Evolutionary conservation across 257 asterid genomes (phyloP).

Genomic region (Linderniella brevidens): DNA sequence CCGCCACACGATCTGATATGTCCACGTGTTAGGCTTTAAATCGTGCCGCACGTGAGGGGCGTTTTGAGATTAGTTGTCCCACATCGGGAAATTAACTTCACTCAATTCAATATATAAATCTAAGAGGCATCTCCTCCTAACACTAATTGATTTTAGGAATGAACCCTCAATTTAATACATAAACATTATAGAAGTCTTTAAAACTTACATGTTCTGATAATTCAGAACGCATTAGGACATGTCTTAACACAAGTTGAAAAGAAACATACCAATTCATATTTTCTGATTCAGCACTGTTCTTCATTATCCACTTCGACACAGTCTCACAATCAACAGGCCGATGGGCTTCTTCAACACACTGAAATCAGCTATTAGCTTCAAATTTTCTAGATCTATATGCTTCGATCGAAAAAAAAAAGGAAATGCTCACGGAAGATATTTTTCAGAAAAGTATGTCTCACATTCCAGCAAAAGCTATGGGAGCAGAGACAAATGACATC

Average conservation of each 20-base stretch:
- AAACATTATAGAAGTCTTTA: too few relatives aligned
- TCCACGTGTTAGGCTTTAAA: too few relatives aligned
- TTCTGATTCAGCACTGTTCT: conserved; percentile 45
- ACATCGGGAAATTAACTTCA: too few relatives aligned
- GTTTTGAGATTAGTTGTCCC: too few relatives aligned
- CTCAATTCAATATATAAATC: too few relatives aligned
- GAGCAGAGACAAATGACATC: conserved; percentile 89
- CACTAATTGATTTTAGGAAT: too few relatives aligned
- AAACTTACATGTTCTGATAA: too few relatives aligned
- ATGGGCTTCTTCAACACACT: conserved; percentile 99
- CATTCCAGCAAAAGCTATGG: conserved; percentile 87
- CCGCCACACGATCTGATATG: too few relatives aligned
- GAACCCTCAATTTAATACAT: too few relatives aligned
- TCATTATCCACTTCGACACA: conserved; percentile 56
- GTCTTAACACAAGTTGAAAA: neutral
- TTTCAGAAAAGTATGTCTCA: conserved; percentile 17
- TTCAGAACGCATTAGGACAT: too few relatives aligned
- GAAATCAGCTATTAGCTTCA: conserved; percentile 16
- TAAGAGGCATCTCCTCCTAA: too few relatives aligned
- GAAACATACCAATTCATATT: conserved; percentile 50
- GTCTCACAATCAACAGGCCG: conserved; percentile 96
- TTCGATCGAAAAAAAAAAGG: conserved; percentile 10
- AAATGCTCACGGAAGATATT: conserved; percentile 11
- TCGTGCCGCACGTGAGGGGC: too few relatives aligned
- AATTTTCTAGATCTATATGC: conserved; percentile 7